These are phyloP conservation scores for Rugonectria rugulosa DNA, from an alignment of 2,329 filamentous ascomycete species.

Conservation along the genomic window DNA sequence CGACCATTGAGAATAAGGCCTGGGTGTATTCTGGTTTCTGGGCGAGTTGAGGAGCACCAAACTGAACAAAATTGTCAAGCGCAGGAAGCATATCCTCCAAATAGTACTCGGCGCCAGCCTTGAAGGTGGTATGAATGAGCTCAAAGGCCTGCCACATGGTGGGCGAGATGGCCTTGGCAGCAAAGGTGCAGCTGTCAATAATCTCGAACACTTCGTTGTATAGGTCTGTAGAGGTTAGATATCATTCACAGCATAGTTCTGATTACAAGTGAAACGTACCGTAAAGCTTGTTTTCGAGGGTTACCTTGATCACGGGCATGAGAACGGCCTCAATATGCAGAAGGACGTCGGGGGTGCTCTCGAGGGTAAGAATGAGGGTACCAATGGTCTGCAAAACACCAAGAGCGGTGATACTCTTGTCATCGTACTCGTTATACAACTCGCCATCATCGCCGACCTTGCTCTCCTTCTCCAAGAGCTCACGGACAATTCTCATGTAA, in stretches of 20 bases:
- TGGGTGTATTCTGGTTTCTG: conserved; percentile 87
- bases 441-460: conserved; percentile 79
- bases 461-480: conserved; percentile 87
- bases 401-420: conserved; percentile 97
- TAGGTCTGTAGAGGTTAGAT: conserved; percentile 66
- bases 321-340: conserved; percentile 93
- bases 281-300: conserved; percentile 96
- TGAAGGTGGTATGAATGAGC: conserved; percentile 95
- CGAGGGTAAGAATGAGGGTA: conserved; percentile 93
- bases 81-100: conserved; percentile 99
- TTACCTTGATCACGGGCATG: conserved; percentile 97
- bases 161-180: conserved; percentile 91
- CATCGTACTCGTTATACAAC: conserved; percentile 90
- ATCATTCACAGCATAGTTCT: background rate
- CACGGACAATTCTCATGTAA: conserved; percentile 90
- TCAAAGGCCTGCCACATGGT: conserved; percentile 99
- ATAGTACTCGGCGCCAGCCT: conserved; percentile 94
- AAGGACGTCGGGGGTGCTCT: conserved; percentile 95
- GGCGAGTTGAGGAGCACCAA: conserved; percentile 80
- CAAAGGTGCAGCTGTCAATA: conserved; percentile 98
- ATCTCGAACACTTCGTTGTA: conserved; percentile 99
- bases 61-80: conserved; percentile 96
- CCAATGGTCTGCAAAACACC: conserved; percentile 98
- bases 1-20: conserved; percentile 91
- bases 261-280: conserved; percentile 59